Conservation (phyloP, 75 land plant genomes). For the Picea glauca region DNA sequence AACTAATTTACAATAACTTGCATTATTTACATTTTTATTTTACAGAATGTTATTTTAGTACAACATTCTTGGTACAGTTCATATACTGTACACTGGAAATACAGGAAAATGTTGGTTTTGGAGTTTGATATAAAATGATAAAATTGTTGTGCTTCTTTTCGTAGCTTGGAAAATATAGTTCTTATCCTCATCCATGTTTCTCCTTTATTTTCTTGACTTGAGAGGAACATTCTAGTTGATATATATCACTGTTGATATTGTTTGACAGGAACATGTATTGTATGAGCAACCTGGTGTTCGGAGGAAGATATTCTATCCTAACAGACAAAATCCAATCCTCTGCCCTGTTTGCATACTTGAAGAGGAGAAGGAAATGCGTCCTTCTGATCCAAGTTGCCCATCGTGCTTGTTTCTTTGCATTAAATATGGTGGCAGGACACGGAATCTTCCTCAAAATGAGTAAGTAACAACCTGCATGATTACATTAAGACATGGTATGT, state of each 20-base stretch:
- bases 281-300: constrained; percentile 44
- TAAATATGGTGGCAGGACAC: constrained; percentile 60
- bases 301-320: constrained; percentile 42
- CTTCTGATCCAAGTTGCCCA: constrained; percentile 43
- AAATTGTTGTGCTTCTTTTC: not conserved
- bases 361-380: constrained; percentile 51
- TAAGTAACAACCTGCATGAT: constrained; percentile 13
- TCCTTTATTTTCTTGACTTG: not conserved
- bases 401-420: constrained; percentile 56
- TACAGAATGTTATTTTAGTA: too few relatives aligned
- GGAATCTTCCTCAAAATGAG: constrained; percentile 63
- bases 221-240: not conserved
- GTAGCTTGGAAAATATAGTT: not conserved
- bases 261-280: constrained; percentile 38
- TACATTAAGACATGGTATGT: not conserved
- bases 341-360: constrained; percentile 52
- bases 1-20: not conserved
- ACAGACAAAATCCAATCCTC: constrained; percentile 33
- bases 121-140: not conserved
- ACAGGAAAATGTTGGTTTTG: not conserved
- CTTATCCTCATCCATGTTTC: not conserved
- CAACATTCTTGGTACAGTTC: not conserved
- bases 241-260: not conserved
- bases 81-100: not conserved
- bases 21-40: not conserved